Evolutionary conservation across 2,329 filamentous ascomycete genomes (phyloP), one percentile per base, ranked within the genome.

Genomic region (Thelonectria olida): DNA sequence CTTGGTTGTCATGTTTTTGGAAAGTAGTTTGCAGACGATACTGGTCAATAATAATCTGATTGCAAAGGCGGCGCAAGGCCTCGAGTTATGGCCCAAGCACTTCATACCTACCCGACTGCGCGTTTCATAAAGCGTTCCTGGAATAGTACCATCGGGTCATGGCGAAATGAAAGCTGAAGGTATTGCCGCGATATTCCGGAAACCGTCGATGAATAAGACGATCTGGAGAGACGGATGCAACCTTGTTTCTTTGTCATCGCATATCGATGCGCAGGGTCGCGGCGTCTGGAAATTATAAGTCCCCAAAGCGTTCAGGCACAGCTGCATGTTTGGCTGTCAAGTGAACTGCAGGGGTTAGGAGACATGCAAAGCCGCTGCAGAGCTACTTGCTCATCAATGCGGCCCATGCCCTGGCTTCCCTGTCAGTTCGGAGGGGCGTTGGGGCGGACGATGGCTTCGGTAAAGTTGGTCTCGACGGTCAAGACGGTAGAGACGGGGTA

Each of bases 301-400:
- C 20, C 22, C 20, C 12, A 23, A 47, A 28, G n/a, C 19, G 19
- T 47, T 22, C 19, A 28, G n/a, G 13, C 8, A 44, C 10, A 19
- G 19, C 20, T 44, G 19, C n/a, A 8, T 20, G 13, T 19, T 38
- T 31, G 31, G 31, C 31, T 47, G 19, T 47, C 42, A 34, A 28
- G 23, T 41, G 17, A 23, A 38, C 42, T 56, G 53, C 53, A 56
- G 34, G 53, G 34, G 34, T 9, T 22, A 42, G 53, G 31, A 39
- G 42, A 34, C 31, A 34, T 34, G 13, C 31, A 15, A n/a, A 34
- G 31, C 31, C 13, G 4, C 27, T 25, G 41, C 31, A 54, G 31
- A 28, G 27, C 20, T 12, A 19, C 42, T 28, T 41, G 34, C 6
- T 23, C 23, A 22, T 41, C 45, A n/a, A 41, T 41, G 53, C 34